phyloP scores from a whole-genome alignment of 441 rosid genomes.

The Omphalea diandra region DNA sequence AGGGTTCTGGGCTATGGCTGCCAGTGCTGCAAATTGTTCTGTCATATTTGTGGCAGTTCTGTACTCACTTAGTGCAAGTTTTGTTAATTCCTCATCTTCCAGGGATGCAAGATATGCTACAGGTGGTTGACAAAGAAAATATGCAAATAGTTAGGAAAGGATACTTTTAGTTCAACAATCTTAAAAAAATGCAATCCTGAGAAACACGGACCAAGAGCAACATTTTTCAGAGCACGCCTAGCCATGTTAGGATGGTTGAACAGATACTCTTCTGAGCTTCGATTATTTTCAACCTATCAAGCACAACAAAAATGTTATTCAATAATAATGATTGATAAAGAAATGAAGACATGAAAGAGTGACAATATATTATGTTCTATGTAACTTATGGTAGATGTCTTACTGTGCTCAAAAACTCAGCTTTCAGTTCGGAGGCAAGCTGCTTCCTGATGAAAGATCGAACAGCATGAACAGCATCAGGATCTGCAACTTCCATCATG shows the following conservation, averaged over 20 bases:
- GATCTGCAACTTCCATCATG: slow-evolving; percentile 94
- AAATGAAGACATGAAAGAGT: background rate
- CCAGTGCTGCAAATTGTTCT: slow-evolving; percentile 92
- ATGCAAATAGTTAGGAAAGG: slow-evolving; percentile 14
- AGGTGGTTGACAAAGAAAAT: slow-evolving; percentile 16
- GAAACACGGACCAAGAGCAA: slow-evolving; percentile 66
- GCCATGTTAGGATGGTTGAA: slow-evolving; percentile 86
- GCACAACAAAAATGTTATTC: slow-evolving; percentile 13
- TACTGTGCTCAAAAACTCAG: slow-evolving; percentile 73
- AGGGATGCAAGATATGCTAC: slow-evolving; percentile 87
- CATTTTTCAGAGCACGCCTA: slow-evolving; percentile 82
- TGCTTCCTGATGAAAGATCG: slow-evolving; percentile 77
- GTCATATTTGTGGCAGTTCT: slow-evolving; percentile 88
- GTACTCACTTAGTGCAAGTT: slow-evolving; percentile 69
- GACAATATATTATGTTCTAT: background rate
- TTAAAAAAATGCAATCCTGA: slow-evolving; percentile 9
- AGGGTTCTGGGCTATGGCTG: slow-evolving; percentile 75
- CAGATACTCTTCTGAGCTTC: slow-evolving; percentile 69
- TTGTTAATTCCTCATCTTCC: slow-evolving; percentile 51
- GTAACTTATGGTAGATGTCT: slow-evolving; percentile 26
- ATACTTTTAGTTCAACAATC: background rate
- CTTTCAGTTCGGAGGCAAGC: slow-evolving; percentile 83
- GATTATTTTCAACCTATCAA: slow-evolving; percentile 66
- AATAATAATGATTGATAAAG: slow-evolving; percentile 4
- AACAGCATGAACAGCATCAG: slow-evolving; percentile 95